Conservation (phyloP, 139 green algal species). For the Chlorella sp. region DNA sequence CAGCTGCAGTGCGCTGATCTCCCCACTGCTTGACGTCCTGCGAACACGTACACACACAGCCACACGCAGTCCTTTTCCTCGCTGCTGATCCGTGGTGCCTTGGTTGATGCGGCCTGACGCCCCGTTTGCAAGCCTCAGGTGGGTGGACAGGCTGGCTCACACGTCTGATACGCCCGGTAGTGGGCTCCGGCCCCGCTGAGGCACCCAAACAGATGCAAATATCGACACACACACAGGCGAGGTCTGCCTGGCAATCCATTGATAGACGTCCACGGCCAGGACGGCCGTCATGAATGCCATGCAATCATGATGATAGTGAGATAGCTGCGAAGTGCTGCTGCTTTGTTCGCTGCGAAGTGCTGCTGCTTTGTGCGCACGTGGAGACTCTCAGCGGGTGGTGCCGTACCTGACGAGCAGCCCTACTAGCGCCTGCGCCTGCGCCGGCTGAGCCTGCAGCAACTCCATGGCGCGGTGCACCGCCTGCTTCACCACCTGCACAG, state of each 20-base stretch:
- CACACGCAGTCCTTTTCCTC: no score
- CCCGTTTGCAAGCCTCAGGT: not conserved
- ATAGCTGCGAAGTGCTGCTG: no score
- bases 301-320: no score
- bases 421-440: constrained; percentile 30
- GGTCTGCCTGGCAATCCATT: no score
- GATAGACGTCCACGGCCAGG: no score
- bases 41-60: not conserved
- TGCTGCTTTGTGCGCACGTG: no score
- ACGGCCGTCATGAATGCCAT: no score
- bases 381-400: not conserved
- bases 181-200: not conserved
- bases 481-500: constrained; percentile 52
- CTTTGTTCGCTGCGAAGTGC: no score
- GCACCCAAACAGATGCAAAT: not conserved
- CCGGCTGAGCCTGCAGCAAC: not conserved
- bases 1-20: constrained; percentile 64
- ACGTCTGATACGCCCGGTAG: not conserved
- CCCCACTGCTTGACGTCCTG: constrained; percentile 20
- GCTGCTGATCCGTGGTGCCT: no score
- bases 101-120: not conserved
- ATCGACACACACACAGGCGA: not conserved
- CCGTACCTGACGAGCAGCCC: constrained; percentile 47
- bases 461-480: constrained; percentile 35
- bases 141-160: not conserved